Conservation (phyloP, 495 filamentous ascomycete genomes). For the Aspergillus kassunensis region DNA sequence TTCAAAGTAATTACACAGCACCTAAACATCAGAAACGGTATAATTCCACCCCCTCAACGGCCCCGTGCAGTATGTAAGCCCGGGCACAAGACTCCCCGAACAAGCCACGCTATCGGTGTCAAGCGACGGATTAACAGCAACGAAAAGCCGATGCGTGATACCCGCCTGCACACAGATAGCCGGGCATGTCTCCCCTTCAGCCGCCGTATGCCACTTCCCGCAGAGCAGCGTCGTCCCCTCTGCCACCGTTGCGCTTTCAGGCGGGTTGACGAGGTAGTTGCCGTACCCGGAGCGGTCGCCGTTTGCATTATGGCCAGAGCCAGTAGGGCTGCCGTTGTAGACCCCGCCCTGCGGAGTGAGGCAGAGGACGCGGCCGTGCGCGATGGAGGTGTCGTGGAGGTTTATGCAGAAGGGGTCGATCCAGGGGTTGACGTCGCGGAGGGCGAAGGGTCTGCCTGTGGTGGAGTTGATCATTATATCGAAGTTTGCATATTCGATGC, state of each 20-base stretch:
- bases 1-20: too few relatives aligned
- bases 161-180: conserved; percentile 7
- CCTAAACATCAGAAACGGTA: too few relatives aligned
- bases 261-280: background rate
- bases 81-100: background rate
- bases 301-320: too few relatives aligned
- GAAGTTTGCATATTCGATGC: too few relatives aligned
- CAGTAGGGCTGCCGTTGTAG: background rate
- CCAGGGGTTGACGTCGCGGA: too few relatives aligned
- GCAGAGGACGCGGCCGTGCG: conserved; percentile 8
- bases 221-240: conserved; percentile 16
- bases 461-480: too few relatives aligned
- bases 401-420: conserved; percentile 10
- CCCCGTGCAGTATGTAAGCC: conserved; percentile 12
- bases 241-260: conserved; percentile 13
- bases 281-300: too few relatives aligned
- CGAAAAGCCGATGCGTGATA: conserved; percentile 9
- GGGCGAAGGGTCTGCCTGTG: too few relatives aligned
- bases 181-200: conserved; percentile 11
- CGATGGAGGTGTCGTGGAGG: conserved; percentile 2
- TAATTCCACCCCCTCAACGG: background rate
- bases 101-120: background rate
- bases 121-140: conserved; percentile 15
- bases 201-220: conserved; percentile 14
- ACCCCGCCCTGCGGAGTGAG: conserved; percentile 9